Evolutionary conservation across 495 filamentous ascomycete species (phyloP), one percentile per base, ranked within the genome.

Genomic region (Xylaria nigripes): DNA sequence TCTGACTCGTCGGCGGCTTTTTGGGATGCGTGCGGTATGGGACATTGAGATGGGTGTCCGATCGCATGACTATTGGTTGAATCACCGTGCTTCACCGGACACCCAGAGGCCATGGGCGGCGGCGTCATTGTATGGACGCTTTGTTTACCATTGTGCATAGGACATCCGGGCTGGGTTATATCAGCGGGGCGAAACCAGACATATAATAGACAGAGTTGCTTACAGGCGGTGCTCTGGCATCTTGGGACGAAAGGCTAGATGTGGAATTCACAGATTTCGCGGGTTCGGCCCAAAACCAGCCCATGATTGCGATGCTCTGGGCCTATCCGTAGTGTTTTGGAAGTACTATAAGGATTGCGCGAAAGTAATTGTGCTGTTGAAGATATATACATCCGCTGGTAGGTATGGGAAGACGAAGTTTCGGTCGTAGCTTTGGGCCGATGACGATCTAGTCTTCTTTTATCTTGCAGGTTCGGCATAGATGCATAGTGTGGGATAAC

Each of bases 211-310:
- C 18, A 16, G 36, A 40, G 12, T 6, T 58, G 77, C 86, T 70
- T 81, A 95, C 90, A 27, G 91, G 89, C 61, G 74, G 73, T 16
- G 65, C 52, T 66, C 83, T 85, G 44, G 72, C 66, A 42, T 67
- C 57, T 54, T 43, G 59, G 48, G 59, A 60, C 41, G 56, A 56
- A 63, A 58, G 43, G 63, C 59, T 38, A 48, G 55, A n/a, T 36
- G 62, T 60, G 45, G 68, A 58, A 58, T 61, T n/a, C n/a, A n/a
- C n/a, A 12, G 60, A 29, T 57, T 70, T 56, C 13, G 70, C 56
- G 19, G 79, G 65, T 43, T 98, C 90, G 70, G 90, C 87, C 93
- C 93, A 98, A 61, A 98, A 98, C 94, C 94, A 98, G 57, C 93
- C 93, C 93, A 98, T 96, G 42, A 19, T 65, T 36, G 25, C 18